phyloP scores from a whole-genome alignment of 768 basidiomycete genomes.

The Russula sp. region DNA sequence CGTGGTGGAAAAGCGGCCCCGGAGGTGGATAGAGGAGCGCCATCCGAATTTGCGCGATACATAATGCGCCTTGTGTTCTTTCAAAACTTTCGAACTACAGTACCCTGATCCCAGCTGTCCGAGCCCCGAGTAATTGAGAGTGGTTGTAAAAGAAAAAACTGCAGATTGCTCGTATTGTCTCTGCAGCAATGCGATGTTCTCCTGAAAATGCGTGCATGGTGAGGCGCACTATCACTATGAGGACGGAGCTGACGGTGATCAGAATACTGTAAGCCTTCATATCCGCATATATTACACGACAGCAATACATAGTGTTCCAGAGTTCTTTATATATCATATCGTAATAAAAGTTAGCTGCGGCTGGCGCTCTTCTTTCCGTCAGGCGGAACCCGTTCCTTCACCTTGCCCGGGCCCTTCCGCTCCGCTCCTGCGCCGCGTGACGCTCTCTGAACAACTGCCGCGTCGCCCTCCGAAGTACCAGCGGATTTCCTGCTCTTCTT shows the following conservation, averaged over 20 bases:
- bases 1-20: slow-evolving; percentile 56
- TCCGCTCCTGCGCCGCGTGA: background rate
- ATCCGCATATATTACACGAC: background rate
- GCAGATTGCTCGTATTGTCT: background rate
- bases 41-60: slow-evolving; percentile 21
- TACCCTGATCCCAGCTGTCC: background rate
- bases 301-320: background rate
- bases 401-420: background rate
- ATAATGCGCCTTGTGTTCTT: background rate
- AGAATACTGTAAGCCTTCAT: too few species aligned
- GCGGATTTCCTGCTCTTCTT: background rate
- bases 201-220: too few species aligned
- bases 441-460: background rate
- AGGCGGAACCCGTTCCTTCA: background rate
- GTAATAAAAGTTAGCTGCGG: background rate
- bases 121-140: background rate
- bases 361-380: background rate
- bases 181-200: background rate
- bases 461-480: background rate
- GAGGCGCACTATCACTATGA: too few species aligned
- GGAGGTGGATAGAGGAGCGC: slow-evolving; percentile 81
- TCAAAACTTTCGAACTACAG: background rate
- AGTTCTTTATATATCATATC: background rate
- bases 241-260: too few species aligned
- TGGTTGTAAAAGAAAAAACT: background rate